phyloP scores from a whole-genome alignment of 108 stramenopile genomes.

The Nitzschia palea region DNA sequence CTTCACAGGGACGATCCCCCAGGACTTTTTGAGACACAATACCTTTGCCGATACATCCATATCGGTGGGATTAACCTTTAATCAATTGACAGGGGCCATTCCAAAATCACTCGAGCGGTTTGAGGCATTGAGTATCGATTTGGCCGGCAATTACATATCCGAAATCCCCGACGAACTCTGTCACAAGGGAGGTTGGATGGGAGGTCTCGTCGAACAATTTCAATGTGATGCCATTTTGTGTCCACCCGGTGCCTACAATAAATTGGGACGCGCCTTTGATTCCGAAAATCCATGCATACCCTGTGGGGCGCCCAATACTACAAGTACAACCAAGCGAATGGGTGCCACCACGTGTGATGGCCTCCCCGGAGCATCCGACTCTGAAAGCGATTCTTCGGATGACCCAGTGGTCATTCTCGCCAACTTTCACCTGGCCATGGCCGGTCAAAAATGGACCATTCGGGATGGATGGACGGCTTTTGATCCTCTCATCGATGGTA shows the following conservation, averaged over 20 bases:
- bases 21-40: conserved; percentile 33
- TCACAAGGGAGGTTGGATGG: conserved; percentile 34
- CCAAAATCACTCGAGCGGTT: conserved; percentile 35
- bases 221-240: conserved; percentile 31
- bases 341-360: conserved; percentile 5
- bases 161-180: conserved; percentile 32
- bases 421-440: conserved; percentile 31
- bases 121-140: conserved; percentile 40
- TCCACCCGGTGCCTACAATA: conserved; percentile 39
- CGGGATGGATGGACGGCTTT: conserved; percentile 24
- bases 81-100: conserved; percentile 52
- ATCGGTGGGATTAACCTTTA: conserved; percentile 43
- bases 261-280: conserved; percentile 47
- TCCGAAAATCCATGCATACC: conserved; percentile 5
- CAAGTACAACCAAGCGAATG: background rate
- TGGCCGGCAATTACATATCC: conserved; percentile 40
- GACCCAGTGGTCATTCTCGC: conserved; percentile 40
- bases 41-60: conserved; percentile 18
- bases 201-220: conserved; percentile 26
- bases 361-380: background rate
- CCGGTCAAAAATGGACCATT: conserved; percentile 22
- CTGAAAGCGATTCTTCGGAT: background rate
- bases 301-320: background rate
- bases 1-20: conserved; percentile 38
- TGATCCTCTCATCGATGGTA: conserved; percentile 19